phyloP scores from a whole-genome alignment of 768 basidiomycete genomes.

The Hericium coralloides region DNA sequence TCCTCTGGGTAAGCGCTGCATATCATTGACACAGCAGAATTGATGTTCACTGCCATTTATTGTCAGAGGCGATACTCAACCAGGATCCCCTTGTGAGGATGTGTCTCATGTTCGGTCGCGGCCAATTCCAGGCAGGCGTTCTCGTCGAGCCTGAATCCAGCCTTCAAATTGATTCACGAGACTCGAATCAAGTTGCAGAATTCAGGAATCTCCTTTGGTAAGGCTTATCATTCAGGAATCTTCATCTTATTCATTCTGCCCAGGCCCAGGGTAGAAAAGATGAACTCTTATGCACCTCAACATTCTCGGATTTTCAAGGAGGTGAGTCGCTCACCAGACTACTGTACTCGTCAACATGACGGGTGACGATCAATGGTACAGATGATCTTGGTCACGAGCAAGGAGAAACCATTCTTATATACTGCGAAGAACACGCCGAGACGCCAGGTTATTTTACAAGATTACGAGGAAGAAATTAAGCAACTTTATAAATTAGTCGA shows the following conservation, averaged over 20 bases:
- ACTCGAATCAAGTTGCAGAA: conserved; percentile 19
- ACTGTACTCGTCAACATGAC: background rate
- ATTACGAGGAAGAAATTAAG: conserved; percentile 15
- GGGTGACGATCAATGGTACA: conserved; percentile 12
- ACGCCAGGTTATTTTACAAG: conserved; percentile 18
- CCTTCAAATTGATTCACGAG: conserved; percentile 23
- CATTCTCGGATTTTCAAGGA: conserved; percentile 20
- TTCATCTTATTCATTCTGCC: background rate
- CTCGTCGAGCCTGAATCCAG: conserved; percentile 18
- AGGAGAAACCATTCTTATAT: conserved; percentile 33
- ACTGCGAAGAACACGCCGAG: conserved; percentile 33
- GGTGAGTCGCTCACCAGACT: background rate
- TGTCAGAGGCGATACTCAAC: background rate
- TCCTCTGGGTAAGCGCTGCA: background rate
- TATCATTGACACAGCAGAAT: background rate
- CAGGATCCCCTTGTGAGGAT: background rate
- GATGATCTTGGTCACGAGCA: conserved; percentile 38
- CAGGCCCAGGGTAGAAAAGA: conserved; percentile 16
- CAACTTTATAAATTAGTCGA: conserved; percentile 11
- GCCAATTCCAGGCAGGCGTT: conserved; percentile 6
- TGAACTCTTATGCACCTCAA: conserved; percentile 17
- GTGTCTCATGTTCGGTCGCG: conserved; percentile 3
- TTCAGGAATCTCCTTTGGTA: conserved; percentile 30
- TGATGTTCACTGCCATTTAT: background rate
- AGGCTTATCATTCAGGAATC: background rate